Base-by-base conservation (phyloP, 2,329 filamentous ascomycete genomes). In the Lomentospora prolificans region DNA sequence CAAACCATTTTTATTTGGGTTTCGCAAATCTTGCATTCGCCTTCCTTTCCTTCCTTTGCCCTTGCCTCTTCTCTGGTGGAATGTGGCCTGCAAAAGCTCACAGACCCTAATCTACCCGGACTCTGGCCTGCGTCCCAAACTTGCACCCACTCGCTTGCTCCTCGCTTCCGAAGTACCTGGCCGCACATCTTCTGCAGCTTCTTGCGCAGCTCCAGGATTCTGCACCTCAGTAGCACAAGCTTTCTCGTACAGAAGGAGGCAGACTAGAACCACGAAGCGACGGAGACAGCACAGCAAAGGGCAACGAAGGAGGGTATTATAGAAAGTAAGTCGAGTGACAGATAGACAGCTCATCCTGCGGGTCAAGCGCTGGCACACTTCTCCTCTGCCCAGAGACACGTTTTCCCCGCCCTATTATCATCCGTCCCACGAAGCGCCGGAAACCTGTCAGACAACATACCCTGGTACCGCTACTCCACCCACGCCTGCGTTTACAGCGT, bases 401-500 rank as follows among this genome's bases (percentile, higher is more conserved):
- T 12, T 39, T 36, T 28, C 52, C 10, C 51, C 36, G 36, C 36
- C 52, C 52, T 54, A 54, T 54, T 44, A 54, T 30, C 36, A 44
- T 54, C 52, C 52, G 52, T 30, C 52, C 22, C 39, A 54, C 52
- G 52, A 54, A 54, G 52, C 52, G 52, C 52, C 52, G 36, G 36
- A 44, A 22, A 17, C 53, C 53, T 44, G 39, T 55, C 41, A 48
- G 27, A 52, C 50, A 33, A 33, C 30, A 33, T 33, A 48, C 52
- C 52, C 52, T 55, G 53, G 39, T 54, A 44, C 53, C 53, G 53
- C 53, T 36, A 44, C 25, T 50, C 41, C 41, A 55, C 41, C 28
- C 41, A 24, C 27, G 12, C 30, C 27, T 55, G 53, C 53, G 53
- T 55, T 28, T 55, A 55, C 41, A 50, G 53, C 53, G 39, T 25